Base-by-base conservation (phyloP, 768 basidiomycete species). In the Daedalea quercina region DNA sequence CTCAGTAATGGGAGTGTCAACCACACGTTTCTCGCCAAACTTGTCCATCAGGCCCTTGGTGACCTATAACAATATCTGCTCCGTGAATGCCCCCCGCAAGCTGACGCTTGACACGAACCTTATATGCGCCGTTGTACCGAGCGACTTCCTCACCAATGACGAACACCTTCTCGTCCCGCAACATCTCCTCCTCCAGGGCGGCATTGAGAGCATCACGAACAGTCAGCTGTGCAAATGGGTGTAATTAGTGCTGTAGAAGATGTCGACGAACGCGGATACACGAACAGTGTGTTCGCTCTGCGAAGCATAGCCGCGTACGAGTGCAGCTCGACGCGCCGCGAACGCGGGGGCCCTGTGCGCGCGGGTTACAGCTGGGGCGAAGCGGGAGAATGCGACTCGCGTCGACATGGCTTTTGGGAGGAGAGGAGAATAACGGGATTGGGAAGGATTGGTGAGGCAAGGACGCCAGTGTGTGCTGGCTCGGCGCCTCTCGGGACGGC, bases 131-230 rank as follows among this genome's bases (percentile, higher is more conserved):
- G 67, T 99, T 97, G 76, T 99, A 99, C 61, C 91, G 84, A 47
- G 95, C 95, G 55, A 99, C 96, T 68, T 99, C 96, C 73, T 99
- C 96, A 54, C 96, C 96, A 57, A 99, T 70, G 63, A 99, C 73
- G 72, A 95, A 99, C 40, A 99, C 96, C 33, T 76, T 86, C 68
- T 94, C 90, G 70, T 99, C 96, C 43, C 92, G 85, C 62, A 85
- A 69, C 96, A 99, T 98, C 75, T 99, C 96, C 74, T 99, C 96
- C 75, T 97, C 96, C 90, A 99, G 94, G 25, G 96, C 96, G 51
- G 85, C 73, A 72, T 97, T 98, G 58, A 99, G 85, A 42, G 96
- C 96, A 52, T 99, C 96, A 66, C 96, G 91, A 57, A 96, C 95
- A 51, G 94, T 98, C 94, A 95, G 92, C 92, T 94, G 59, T 51